Evolutionary conservation across 352 stramenopile species (phyloP).

Genomic region (Peronospora farinosa): DNA sequence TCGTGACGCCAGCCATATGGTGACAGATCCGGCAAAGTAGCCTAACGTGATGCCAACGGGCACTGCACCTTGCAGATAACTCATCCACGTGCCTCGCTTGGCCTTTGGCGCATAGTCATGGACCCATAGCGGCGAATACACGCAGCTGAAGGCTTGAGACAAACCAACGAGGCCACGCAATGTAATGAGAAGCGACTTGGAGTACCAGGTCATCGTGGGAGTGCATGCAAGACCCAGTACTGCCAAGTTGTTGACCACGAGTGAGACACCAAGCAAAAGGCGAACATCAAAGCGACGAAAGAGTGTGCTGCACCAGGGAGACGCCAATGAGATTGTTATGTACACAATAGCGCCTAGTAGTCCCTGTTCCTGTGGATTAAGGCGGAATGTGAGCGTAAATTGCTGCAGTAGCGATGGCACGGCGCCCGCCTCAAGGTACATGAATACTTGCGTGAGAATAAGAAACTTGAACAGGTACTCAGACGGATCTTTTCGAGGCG

Average conservation of each 20-base stretch:
- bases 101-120: slow-evolving; percentile 75
- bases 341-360: slow-evolving; percentile 79
- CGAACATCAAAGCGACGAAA: slow-evolving; percentile 73
- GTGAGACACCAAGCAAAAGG: slow-evolving; percentile 55
- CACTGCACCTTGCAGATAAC: slow-evolving; percentile 69
- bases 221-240: slow-evolving; percentile 67
- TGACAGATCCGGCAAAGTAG: slow-evolving; percentile 72
- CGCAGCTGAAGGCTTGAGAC: slow-evolving; percentile 77
- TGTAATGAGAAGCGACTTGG: slow-evolving; percentile 68
- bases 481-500: slow-evolving; percentile 10
- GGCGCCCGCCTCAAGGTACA: slow-evolving; percentile 82
- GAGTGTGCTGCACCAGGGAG: slow-evolving; percentile 73
- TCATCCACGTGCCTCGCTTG: slow-evolving; percentile 77
- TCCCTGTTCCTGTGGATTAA: slow-evolving; percentile 74
- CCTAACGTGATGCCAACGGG: slow-evolving; percentile 73
- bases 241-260: slow-evolving; percentile 73
- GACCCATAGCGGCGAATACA: slow-evolving; percentile 83
- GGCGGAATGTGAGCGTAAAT: slow-evolving; percentile 71
- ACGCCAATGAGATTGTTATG: slow-evolving; percentile 73
- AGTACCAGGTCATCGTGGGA: slow-evolving; percentile 55
- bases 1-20: slow-evolving; percentile 44
- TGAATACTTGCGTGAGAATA: slow-evolving; percentile 77
- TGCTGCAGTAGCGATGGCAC: slow-evolving; percentile 78
- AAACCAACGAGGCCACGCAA: slow-evolving; percentile 67
- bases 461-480: slow-evolving; percentile 85